Evolutionary conservation across 148 eudicot genomes (phyloP).

Genomic region (Nyssa sinensis): DNA sequence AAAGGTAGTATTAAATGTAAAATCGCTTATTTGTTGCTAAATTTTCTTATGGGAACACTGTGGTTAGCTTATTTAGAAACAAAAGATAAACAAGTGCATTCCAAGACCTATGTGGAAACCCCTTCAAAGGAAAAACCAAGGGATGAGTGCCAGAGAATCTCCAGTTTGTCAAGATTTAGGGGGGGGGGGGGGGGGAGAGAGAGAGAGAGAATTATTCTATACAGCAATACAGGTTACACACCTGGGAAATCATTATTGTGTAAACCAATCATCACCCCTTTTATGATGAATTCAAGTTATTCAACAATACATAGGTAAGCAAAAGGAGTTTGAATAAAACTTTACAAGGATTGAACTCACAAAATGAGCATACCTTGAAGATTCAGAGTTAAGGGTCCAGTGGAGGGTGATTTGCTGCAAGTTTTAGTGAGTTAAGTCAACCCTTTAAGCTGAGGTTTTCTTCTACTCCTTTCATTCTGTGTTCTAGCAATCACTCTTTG

Average conservation of each 20-base stretch:
- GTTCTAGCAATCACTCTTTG: too few relatives aligned
- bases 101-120: not conserved
- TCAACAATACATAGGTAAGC: not conserved
- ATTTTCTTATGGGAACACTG: not conserved
- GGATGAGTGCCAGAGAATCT: not conserved
- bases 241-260: not conserved
- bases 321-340: not conserved
- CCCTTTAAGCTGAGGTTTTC: not conserved
- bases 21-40: not conserved
- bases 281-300: not conserved
- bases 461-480: not conserved
- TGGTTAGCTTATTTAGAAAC: not conserved
- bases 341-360: not conserved
- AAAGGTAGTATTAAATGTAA: constrained; percentile 34
- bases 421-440: too few relatives aligned
- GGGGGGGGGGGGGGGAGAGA: too few relatives aligned
- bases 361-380: not conserved
- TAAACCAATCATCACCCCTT: not conserved
- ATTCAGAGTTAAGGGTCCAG: not conserved
- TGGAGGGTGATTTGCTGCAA: not conserved
- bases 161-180: constrained; percentile 3
- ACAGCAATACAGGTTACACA: not conserved
- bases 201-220: not conserved
- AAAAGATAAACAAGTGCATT: not conserved
- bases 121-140: not conserved